Evolutionary conservation across 2,329 filamentous ascomycete genomes (phyloP).

Genomic region (Ophiosphaerella narmari): DNA sequence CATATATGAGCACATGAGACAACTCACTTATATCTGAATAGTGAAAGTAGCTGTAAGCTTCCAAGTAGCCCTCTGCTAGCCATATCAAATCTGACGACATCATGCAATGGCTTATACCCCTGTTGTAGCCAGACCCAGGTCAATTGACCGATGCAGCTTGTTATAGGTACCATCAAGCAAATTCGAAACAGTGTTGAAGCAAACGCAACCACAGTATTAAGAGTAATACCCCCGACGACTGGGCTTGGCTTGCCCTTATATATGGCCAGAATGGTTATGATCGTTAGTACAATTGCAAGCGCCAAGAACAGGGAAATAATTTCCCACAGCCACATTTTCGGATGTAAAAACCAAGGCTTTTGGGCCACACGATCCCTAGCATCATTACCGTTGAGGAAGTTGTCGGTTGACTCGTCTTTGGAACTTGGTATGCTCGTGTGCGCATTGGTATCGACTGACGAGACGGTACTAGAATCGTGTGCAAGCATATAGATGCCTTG

Average conservation of each 20-base stretch:
- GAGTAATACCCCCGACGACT: neutral
- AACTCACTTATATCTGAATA: neutral
- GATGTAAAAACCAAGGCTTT: neutral
- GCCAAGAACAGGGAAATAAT: neutral
- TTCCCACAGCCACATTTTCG: neutral
- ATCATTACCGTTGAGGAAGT: too few species aligned
- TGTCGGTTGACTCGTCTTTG: too few species aligned
- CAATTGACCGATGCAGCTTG: neutral
- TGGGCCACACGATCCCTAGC: too few species aligned
- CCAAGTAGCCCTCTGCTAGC: neutral
- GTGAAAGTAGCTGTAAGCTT: neutral
- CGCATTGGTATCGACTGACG: too few species aligned
- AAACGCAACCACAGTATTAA: neutral
- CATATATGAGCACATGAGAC: neutral
- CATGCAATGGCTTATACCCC: neutral
- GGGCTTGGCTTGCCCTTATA: neutral
- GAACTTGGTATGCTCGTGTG: too few species aligned
- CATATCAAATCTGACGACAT: neutral
- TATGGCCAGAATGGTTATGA: neutral
- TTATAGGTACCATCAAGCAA: neutral
- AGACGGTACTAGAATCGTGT: too few species aligned
- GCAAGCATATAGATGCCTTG: too few species aligned
- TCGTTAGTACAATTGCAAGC: neutral
- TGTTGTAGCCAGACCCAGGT: neutral
- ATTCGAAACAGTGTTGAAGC: neutral